Conservation (phyloP, 345 rosid genomes). For the Abelmoschus esculentus region DNA sequence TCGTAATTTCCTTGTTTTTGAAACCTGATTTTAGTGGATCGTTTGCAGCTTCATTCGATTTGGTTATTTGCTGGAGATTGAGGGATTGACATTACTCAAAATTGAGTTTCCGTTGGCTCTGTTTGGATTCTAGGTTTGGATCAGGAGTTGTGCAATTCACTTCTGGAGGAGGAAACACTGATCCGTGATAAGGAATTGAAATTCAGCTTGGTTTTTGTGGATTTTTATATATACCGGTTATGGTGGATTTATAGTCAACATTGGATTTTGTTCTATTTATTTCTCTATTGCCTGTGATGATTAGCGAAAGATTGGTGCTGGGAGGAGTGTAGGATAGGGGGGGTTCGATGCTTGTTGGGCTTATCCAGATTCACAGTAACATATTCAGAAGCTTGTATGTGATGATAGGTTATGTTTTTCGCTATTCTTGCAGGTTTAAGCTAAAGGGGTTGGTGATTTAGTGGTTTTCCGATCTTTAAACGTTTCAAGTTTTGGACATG, state of each 20-base stretch:
- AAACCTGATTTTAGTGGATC: slow-evolving; percentile 8
- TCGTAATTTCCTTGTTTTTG: neutral
- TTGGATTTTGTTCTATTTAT: neutral
- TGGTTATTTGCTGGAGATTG: slow-evolving; percentile 15
- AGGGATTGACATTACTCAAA: slow-evolving; percentile 20
- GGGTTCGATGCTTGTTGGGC: slow-evolving; percentile 25
- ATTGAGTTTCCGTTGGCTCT: slow-evolving; percentile 17
- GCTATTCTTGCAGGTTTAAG: slow-evolving; percentile 23
- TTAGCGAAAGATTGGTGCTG: slow-evolving; percentile 11
- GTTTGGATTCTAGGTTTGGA: slow-evolving; percentile 3
- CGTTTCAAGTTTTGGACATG: slow-evolving; percentile 52
- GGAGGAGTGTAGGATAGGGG: slow-evolving; percentile 12
- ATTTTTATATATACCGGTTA: slow-evolving; percentile 6
- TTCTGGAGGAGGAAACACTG: slow-evolving; percentile 10
- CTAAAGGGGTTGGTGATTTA: slow-evolving; percentile 19
- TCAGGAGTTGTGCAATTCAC: slow-evolving; percentile 12
- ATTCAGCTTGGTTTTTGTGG: slow-evolving; percentile 5
- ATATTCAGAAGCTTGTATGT: slow-evolving; percentile 25
- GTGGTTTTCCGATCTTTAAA: slow-evolving; percentile 20
- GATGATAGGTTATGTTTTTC: slow-evolving; percentile 34
- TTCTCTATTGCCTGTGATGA: neutral
- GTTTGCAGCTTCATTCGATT: slow-evolving; percentile 30
- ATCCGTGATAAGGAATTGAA: slow-evolving; percentile 17
- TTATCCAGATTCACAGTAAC: slow-evolving; percentile 21
- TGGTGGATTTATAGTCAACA: slow-evolving; percentile 13